Percentiles rank a stretch among this genome's conserved stretches.
phyloP scores from a whole-genome alignment of 805 yeast species.

The Candida michaelii region DNA sequence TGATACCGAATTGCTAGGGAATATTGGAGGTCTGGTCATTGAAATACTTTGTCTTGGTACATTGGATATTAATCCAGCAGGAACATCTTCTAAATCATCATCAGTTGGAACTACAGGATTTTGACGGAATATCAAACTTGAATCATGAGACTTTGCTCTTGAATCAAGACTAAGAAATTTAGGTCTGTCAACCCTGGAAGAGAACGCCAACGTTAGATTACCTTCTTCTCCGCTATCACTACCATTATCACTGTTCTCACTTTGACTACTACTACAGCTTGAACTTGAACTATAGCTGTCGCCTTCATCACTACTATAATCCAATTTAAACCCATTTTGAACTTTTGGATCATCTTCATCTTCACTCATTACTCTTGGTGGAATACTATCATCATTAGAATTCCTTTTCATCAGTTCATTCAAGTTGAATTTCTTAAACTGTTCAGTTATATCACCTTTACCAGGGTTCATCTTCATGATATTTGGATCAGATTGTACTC shows the following conservation, averaged over 20 bases:
- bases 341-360: slow-evolving; percentile 13
- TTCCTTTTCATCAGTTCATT: slow-evolving; percentile 36
- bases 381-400: slow-evolving; percentile 15
- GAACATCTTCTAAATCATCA: slow-evolving; percentile 43
- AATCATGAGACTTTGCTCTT: slow-evolving; percentile 43
- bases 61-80: slow-evolving; percentile 34
- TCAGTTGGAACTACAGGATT: slow-evolving; percentile 30
- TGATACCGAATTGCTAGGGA: slow-evolving; percentile 18
- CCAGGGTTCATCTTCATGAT: not conserved
- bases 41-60: slow-evolving; percentile 29
- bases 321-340: slow-evolving; percentile 7
- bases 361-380: slow-evolving; percentile 12
- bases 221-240: slow-evolving; percentile 43
- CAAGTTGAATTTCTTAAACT: slow-evolving; percentile 37
- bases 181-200: slow-evolving; percentile 41
- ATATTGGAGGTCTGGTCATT: slow-evolving; percentile 15
- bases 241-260: slow-evolving; percentile 16
- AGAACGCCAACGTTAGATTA: slow-evolving; percentile 45
- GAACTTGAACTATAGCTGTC: slow-evolving; percentile 6
- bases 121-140: slow-evolving; percentile 29
- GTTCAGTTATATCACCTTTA: slow-evolving; percentile 23
- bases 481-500: slow-evolving; percentile 5
- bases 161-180: slow-evolving; percentile 30
- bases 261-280: slow-evolving; percentile 8
- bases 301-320: not conserved